These are phyloP conservation scores for Yamadazyma sp. DNA, from an alignment of 805 yeast species.

Conservation along the genomic window DNA sequence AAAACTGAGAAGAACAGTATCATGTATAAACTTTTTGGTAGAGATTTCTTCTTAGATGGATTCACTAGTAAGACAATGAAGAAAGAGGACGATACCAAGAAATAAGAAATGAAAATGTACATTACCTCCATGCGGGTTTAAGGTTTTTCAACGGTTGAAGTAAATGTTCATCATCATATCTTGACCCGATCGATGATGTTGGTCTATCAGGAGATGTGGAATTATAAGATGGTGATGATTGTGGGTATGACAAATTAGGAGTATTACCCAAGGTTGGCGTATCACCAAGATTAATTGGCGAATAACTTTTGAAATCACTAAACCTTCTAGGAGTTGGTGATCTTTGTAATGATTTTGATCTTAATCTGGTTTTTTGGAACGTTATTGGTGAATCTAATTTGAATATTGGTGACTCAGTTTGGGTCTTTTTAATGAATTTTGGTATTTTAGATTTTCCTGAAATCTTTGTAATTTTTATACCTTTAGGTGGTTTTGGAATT, in stretches of 20 bases:
- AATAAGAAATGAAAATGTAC: slow-evolving; percentile 1
- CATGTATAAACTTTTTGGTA: slow-evolving; percentile 38
- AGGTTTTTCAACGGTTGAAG: slow-evolving; percentile 20
- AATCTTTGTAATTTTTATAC: too few species aligned
- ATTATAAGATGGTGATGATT: slow-evolving; percentile 11
- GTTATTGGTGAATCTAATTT: slow-evolving; percentile 7
- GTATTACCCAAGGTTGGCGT: slow-evolving; percentile 6
- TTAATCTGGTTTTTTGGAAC: slow-evolving; percentile 1
- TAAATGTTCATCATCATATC: slow-evolving; percentile 30
- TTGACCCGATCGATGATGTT: slow-evolving; percentile 30
- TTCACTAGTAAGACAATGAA: slow-evolving; percentile 41
- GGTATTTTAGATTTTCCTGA: slow-evolving; percentile 24
- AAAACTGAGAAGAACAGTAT: slow-evolving; percentile 32
- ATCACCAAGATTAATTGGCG: slow-evolving; percentile 8
- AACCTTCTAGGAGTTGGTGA: slow-evolving; percentile 13
- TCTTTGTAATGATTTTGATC: not conserved
- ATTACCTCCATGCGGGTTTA: slow-evolving; percentile 18
- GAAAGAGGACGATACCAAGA: slow-evolving; percentile 3
- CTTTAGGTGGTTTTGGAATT: too few species aligned
- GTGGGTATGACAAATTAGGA: slow-evolving; percentile 13
- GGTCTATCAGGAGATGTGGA: slow-evolving; percentile 34
- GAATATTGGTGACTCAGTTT: not conserved
- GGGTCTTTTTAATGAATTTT: slow-evolving; percentile 18
- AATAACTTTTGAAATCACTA: not conserved
- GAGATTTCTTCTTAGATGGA: slow-evolving; percentile 42